A percentile compares a stretch with the other conserved stretches of the same genome.
Conservation (phyloP, 1,284 basidiomycete species). For the Malassezia japonica region DNA sequence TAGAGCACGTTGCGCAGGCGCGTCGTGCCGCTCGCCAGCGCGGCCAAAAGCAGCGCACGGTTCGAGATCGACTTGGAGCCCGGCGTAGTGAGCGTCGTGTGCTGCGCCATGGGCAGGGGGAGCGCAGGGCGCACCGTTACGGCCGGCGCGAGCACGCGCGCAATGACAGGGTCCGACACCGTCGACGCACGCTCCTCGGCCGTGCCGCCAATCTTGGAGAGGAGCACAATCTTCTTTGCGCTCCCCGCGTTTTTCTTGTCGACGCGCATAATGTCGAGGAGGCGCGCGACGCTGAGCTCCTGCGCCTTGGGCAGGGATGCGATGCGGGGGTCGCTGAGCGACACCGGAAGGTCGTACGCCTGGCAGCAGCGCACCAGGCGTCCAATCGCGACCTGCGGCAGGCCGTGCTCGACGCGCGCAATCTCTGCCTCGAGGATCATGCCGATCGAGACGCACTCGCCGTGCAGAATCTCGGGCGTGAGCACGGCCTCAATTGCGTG, state of each 20-base stretch:
- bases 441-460: constrained; percentile 45
- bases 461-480: constrained; percentile 46
- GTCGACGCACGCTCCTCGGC: constrained; percentile 83
- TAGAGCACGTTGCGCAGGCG: constrained; percentile 81
- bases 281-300: constrained; percentile 65
- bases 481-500: constrained; percentile 48
- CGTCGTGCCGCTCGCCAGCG: constrained; percentile 78
- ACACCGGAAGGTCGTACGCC: constrained; percentile 41
- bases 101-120: constrained; percentile 19
- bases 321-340: constrained; percentile 38
- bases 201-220: constrained; percentile 81
- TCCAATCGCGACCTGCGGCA: constrained; percentile 44
- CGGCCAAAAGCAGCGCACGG: constrained; percentile 83
- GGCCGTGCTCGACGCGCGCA: constrained; percentile 34
- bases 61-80: constrained; percentile 97
- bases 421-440: constrained; percentile 48
- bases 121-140: constrained; percentile 45
- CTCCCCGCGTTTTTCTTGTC: constrained; percentile 93
- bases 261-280: constrained; percentile 81
- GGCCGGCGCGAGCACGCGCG: constrained; percentile 56
- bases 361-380: constrained; percentile 40
- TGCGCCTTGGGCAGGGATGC: constrained; percentile 60
- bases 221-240: constrained; percentile 85
- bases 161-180: constrained; percentile 53
- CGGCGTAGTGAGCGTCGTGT: constrained; percentile 76